phyloP scores from a whole-genome alignment of 257 asterid species.

The Coffea eugenioides region DNA sequence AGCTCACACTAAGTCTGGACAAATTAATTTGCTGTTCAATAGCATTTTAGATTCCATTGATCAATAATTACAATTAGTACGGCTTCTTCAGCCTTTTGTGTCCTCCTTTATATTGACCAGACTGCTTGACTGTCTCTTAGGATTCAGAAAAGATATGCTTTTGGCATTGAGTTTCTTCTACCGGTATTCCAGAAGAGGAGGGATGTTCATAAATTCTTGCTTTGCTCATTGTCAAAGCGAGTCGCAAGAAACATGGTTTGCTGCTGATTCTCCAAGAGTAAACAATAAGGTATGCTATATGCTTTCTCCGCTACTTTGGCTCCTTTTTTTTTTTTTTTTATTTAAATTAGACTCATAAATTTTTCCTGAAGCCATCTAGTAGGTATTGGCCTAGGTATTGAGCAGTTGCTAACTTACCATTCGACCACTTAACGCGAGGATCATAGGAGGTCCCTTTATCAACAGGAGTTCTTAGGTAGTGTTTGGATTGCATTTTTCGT shows the following conservation, averaged over 20 bases:
- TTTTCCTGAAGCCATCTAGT: neutral
- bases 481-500: no score
- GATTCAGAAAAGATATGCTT: conserved; percentile 79
- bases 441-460: no score
- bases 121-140: conserved; percentile 33
- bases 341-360: neutral
- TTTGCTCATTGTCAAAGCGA: conserved; percentile 96
- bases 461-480: no score
- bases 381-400: neutral
- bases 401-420: no score
- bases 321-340: no score
- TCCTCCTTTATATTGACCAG: neutral
- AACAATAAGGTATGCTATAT: conserved; percentile 53
- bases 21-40: neutral
- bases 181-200: conserved; percentile 65
- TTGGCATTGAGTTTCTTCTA: conserved; percentile 46
- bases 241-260: conserved; percentile 80
- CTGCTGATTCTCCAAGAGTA: conserved; percentile 70
- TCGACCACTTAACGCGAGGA: no score
- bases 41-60: neutral
- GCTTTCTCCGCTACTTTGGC: neutral
- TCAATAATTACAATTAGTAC: no score
- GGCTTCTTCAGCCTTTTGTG: neutral
- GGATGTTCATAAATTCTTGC: conserved; percentile 89
- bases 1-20: neutral